Percentiles rank a stretch among this genome's conserved stretches.
phyloP scores from a whole-genome alignment of 495 filamentous ascomycete species.

The Tuber microsphaerosporum region DNA sequence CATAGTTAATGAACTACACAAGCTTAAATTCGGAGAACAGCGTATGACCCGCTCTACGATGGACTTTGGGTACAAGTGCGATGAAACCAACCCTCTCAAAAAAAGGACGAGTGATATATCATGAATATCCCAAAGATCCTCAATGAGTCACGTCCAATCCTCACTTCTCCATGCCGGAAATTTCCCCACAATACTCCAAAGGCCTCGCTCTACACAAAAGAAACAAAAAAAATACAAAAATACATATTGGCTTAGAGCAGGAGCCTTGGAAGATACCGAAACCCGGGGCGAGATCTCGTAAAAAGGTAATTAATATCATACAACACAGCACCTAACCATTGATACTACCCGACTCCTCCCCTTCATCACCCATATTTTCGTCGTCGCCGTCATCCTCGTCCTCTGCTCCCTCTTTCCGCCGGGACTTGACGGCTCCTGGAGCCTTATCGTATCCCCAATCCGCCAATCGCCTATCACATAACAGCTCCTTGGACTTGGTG shows the following conservation, averaged over 20 bases:
- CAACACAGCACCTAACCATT: slow-evolving; percentile 12
- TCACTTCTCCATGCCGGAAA: neutral
- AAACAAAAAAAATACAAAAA: neutral
- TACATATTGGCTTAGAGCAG: neutral
- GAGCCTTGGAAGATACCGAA: neutral
- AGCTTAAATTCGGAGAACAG: too few relatives aligned
- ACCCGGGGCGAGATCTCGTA: neutral
- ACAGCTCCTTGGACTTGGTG: slow-evolving; percentile 59
- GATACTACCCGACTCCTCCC: slow-evolving; percentile 46
- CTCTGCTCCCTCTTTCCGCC: slow-evolving; percentile 38
- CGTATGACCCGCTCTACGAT: too few relatives aligned
- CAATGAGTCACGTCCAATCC: neutral
- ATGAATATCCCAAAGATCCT: neutral
- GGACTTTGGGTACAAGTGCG: neutral
- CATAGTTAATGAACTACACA: too few relatives aligned
- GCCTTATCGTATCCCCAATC: slow-evolving; percentile 36
- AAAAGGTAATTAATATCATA: neutral
- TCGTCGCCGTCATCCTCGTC: slow-evolving; percentile 49
- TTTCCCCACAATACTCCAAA: neutral
- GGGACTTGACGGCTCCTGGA: slow-evolving; percentile 7
- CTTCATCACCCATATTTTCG: slow-evolving; percentile 28
- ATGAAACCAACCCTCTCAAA: neutral
- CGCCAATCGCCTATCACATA: slow-evolving; percentile 67
- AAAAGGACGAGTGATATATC: neutral
- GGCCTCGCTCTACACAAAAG: neutral